A percentile compares a stretch with the other conserved stretches of the same genome.
These are phyloP conservation scores for Dryas octopetala DNA, from an alignment of 306 rosid genomes.

Conservation along the genomic window DNA sequence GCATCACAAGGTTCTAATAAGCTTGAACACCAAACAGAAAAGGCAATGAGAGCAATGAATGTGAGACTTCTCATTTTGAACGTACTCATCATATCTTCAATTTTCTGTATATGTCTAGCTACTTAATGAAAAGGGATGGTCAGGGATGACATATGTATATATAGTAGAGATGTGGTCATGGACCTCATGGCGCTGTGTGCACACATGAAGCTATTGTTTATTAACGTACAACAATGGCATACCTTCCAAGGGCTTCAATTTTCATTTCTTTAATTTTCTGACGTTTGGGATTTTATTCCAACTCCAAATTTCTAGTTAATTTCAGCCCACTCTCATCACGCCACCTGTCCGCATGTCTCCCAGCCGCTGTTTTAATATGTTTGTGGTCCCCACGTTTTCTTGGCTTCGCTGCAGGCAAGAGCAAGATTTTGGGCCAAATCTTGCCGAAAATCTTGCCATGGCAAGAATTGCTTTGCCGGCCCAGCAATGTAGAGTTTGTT, in stretches of 20 bases:
- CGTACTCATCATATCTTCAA: slow-evolving; percentile 16
- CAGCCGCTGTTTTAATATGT: too few species aligned
- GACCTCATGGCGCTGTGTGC: slow-evolving; percentile 22
- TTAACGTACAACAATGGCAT: slow-evolving; percentile 17
- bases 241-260: background rate
- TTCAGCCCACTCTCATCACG: too few species aligned
- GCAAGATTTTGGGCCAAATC: too few species aligned
- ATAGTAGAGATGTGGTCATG: slow-evolving; percentile 10
- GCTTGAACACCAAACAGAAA: slow-evolving; percentile 28
- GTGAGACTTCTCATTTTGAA: slow-evolving; percentile 29
- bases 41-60: slow-evolving; percentile 32
- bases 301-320: background rate
- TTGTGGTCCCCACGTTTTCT: too few species aligned
- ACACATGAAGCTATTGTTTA: slow-evolving; percentile 49
- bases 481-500: too few species aligned
- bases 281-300: background rate
- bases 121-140: too few species aligned
- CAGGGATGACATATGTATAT: slow-evolving; percentile 19
- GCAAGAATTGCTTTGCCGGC: too few species aligned
- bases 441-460: too few species aligned
- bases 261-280: background rate
- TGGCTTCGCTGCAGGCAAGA: too few species aligned
- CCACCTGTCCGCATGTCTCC: too few species aligned
- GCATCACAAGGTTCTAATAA: slow-evolving; percentile 43
- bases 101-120: too few species aligned